Conservation (phyloP, 2,329 filamentous ascomycete species). For the Beauveria sp. region DNA sequence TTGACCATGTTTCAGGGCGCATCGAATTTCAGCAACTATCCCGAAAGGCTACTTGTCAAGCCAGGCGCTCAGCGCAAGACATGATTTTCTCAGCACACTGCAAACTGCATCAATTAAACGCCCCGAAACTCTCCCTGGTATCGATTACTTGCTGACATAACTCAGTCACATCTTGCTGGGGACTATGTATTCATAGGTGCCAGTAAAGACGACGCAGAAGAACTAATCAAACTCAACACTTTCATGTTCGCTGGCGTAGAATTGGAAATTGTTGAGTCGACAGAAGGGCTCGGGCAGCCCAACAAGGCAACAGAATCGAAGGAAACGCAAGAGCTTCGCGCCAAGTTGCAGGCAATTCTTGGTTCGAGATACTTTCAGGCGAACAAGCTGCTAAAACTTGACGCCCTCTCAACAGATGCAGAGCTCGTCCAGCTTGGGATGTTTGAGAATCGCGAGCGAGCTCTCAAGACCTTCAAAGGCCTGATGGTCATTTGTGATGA, state of each 20-base stretch:
- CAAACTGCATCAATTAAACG: conserved; percentile 5
- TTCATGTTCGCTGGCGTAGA: conserved; percentile 60
- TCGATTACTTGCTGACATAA: conserved; percentile 57
- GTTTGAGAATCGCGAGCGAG: conserved; percentile 61
- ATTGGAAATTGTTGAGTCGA: conserved; percentile 46
- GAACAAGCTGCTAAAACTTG: conserved; percentile 74
- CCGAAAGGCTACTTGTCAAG: conserved; percentile 3
- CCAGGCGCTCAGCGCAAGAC: conserved; percentile 34
- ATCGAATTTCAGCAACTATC: conserved; percentile 39
- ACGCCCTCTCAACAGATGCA: conserved; percentile 64
- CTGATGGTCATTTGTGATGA: conserved; percentile 80
- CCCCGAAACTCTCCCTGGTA: neutral
- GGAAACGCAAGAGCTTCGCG: conserved; percentile 53
- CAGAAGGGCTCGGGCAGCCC: conserved; percentile 29
- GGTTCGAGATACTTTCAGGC: conserved; percentile 63
- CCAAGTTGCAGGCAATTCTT: conserved; percentile 64
- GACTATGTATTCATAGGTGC: conserved; percentile 63
- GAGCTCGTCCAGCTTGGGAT: conserved; percentile 67
- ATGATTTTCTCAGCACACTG: conserved; percentile 34
- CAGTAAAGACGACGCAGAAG: conserved; percentile 54
- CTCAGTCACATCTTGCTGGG: conserved; percentile 61
- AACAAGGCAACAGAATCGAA: conserved; percentile 39
- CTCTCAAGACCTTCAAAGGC: conserved; percentile 84
- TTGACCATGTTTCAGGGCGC: conserved; percentile 25
- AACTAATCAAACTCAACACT: conserved; percentile 59